Percentiles rank a stretch among this genome's conserved stretches.
phyloP scores from a whole-genome alignment of 139 green algal species.

The Tetraselmis striata region DNA sequence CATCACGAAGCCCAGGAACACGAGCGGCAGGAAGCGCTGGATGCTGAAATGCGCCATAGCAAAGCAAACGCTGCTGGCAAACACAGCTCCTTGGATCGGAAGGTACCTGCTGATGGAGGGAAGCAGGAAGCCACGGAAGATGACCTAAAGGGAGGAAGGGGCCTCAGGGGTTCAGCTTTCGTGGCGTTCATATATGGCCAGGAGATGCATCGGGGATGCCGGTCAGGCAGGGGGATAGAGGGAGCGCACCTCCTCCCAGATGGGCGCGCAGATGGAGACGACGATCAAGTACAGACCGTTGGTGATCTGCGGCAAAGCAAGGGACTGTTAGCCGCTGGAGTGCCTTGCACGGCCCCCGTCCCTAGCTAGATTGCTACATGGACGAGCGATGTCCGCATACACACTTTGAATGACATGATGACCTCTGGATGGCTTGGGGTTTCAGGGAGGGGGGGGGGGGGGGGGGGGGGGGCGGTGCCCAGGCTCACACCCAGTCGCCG shows the following conservation, averaged over 20 bases:
- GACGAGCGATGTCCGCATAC: too few species aligned
- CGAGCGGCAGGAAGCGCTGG: conserved; percentile 76
- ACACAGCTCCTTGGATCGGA: conserved; percentile 37
- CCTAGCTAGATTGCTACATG: too few species aligned
- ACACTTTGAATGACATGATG: too few species aligned
- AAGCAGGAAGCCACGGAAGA: conserved; percentile 93
- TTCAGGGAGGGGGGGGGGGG: too few species aligned
- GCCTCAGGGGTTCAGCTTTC: too few species aligned
- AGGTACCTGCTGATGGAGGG: conserved; percentile 71
- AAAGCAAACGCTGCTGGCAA: conserved; percentile 60
- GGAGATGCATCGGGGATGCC: too few species aligned
- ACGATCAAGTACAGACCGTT: conserved; percentile 68
- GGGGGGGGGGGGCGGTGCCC: too few species aligned
- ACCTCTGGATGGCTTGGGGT: too few species aligned
- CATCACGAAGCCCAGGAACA: conserved; percentile 83
- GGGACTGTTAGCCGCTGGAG: neutral
- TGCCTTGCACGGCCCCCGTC: too few species aligned
- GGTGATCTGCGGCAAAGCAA: conserved; percentile 27
- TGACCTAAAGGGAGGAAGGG: conserved; percentile 29
- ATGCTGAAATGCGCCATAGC: conserved; percentile 76
- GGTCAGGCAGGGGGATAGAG: too few species aligned
- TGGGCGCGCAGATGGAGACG: conserved; percentile 67
- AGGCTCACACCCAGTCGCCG: conserved; percentile 30
- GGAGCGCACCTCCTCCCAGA: conserved; percentile 82
- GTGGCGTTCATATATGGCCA: too few species aligned